phyloP scores from a whole-genome alignment of 179 eudicot genomes.

The Camellia oleifera region DNA sequence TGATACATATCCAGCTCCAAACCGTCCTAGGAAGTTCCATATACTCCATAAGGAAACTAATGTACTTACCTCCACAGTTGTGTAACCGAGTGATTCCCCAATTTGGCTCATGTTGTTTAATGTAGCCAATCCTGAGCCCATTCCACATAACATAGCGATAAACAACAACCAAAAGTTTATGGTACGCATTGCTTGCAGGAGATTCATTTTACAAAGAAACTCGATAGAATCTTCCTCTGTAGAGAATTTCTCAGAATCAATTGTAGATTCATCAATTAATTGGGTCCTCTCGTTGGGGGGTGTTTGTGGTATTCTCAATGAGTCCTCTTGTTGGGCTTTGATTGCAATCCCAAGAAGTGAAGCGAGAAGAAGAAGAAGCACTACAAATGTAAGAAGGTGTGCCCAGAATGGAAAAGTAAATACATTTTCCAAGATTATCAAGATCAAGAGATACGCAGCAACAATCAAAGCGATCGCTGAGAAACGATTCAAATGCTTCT shows the following conservation, averaged over 20 bases:
- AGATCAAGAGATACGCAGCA: slow-evolving; percentile 57
- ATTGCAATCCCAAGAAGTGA: slow-evolving; percentile 53
- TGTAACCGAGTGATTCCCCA: slow-evolving; percentile 73
- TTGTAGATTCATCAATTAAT: neutral
- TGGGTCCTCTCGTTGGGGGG: slow-evolving; percentile 5
- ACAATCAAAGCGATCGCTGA: slow-evolving; percentile 43
- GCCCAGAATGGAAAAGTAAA: slow-evolving; percentile 41
- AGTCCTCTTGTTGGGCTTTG: slow-evolving; percentile 34
- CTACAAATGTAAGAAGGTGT: slow-evolving; percentile 31
- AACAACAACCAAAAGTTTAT: slow-evolving; percentile 75
- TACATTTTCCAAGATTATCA: slow-evolving; percentile 54
- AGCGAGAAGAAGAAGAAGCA: slow-evolving; percentile 47
- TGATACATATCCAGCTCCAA: slow-evolving; percentile 81
- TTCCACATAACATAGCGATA: slow-evolving; percentile 73
- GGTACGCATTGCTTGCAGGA: slow-evolving; percentile 51
- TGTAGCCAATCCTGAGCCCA: slow-evolving; percentile 89
- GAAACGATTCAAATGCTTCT: slow-evolving; percentile 50
- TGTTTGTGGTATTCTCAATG: neutral
- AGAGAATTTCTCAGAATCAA: neutral
- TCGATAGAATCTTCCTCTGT: neutral
- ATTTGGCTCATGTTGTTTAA: slow-evolving; percentile 86
- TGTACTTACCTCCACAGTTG: slow-evolving; percentile 39
- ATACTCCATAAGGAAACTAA: slow-evolving; percentile 83
- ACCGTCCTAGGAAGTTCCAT: slow-evolving; percentile 92
- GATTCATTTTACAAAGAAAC: slow-evolving; percentile 25